phyloP scores from a whole-genome alignment of 2,329 filamentous ascomycete genomes.

The Colletotrichum camelliae region DNA sequence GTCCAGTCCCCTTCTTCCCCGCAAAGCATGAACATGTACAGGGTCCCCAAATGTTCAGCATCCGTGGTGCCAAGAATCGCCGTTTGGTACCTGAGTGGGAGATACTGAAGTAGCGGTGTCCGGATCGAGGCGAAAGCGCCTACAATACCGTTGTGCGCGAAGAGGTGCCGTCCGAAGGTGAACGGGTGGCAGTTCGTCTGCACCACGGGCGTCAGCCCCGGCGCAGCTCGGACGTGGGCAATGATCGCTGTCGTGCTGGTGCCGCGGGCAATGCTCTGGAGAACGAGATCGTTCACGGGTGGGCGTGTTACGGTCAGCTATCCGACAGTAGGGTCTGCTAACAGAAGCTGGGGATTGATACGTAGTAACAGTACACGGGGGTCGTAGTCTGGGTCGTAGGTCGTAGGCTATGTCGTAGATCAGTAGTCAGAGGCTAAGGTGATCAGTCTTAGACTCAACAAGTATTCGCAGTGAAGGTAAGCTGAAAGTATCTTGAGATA shows the following conservation, averaged over 20 bases:
- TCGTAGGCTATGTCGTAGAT: too few species aligned
- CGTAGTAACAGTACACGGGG: too few species aligned
- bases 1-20: conserved; percentile 12
- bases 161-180: conserved; percentile 9
- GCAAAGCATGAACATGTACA: conserved; percentile 11
- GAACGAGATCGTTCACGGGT: conserved; percentile 11
- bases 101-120: conserved; percentile 5
- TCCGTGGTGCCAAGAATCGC: conserved; percentile 14
- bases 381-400: too few species aligned
- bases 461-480: too few species aligned
- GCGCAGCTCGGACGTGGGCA: conserved; percentile 9
- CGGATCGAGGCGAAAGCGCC: neutral
- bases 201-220: conserved; percentile 3
- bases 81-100: conserved; percentile 5
- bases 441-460: too few species aligned
- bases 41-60: conserved; percentile 1
- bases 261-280: conserved; percentile 6
- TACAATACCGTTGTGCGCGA: conserved; percentile 14
- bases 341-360: too few species aligned
- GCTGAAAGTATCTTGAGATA: too few species aligned
- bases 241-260: conserved; percentile 7
- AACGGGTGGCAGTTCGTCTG: conserved; percentile 18
- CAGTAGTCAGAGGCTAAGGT: too few species aligned
- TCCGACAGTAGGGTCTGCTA: too few species aligned
- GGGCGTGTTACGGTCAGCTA: too few species aligned